phyloP scores from a whole-genome alignment of 768 basidiomycete species.

The Mycena latifolia region DNA sequence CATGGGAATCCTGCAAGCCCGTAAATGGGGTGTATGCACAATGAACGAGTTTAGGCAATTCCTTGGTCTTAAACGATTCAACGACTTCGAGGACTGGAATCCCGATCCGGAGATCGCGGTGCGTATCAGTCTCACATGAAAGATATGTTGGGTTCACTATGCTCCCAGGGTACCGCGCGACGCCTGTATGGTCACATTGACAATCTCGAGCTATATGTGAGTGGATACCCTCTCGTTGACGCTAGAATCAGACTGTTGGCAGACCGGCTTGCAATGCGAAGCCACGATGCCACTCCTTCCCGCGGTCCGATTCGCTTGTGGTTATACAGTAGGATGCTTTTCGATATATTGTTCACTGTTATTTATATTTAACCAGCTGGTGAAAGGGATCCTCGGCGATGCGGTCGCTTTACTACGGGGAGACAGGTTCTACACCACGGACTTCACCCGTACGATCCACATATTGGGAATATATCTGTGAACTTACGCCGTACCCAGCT shows the following conservation, averaged over 20 bases:
- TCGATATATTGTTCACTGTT: too few relatives aligned
- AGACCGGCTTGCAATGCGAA: slow-evolving; percentile 62
- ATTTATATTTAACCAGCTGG: slow-evolving; percentile 45
- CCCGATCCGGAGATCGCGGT: slow-evolving; percentile 59
- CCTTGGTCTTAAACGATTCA: slow-evolving; percentile 60
- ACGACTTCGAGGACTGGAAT: slow-evolving; percentile 69
- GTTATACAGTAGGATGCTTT: slow-evolving; percentile 73
- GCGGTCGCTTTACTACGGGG: slow-evolving; percentile 66
- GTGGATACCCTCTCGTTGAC: too few relatives aligned
- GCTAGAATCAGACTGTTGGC: too few relatives aligned
- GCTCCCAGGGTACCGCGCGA: slow-evolving; percentile 43
- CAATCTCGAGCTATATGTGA: slow-evolving; percentile 54
- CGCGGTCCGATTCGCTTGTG: slow-evolving; percentile 70
- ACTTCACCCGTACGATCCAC: slow-evolving; percentile 59
- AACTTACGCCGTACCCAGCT: slow-evolving; percentile 41
- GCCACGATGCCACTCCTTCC: slow-evolving; percentile 62
- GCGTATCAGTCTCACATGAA: slow-evolving; percentile 19
- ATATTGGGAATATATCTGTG: too few relatives aligned
- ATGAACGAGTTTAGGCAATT: slow-evolving; percentile 69
- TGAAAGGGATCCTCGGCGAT: slow-evolving; percentile 64
- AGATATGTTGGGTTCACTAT: neutral
- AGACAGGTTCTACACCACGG: slow-evolving; percentile 62
- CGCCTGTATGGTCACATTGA: slow-evolving; percentile 51
- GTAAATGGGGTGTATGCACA: slow-evolving; percentile 67
- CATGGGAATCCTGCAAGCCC: slow-evolving; percentile 65